Evolutionary conservation across 2,329 filamentous ascomycete genomes (phyloP).

Genomic region (Camillea tinctor): DNA sequence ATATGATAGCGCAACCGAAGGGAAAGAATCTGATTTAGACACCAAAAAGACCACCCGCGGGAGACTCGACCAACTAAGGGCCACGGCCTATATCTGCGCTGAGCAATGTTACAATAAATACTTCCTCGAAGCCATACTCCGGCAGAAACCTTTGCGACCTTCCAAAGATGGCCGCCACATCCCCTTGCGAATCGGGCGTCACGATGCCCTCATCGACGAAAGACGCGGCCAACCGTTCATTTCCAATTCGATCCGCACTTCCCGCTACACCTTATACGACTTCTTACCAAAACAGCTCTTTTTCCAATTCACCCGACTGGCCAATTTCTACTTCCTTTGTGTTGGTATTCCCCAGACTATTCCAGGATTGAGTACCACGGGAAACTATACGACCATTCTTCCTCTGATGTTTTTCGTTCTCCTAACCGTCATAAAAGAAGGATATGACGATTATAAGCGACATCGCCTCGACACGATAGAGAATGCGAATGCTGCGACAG

Average conservation of each 20-base stretch:
- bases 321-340: constrained; percentile 85
- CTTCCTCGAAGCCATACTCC: constrained; percentile 52
- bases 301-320: constrained; percentile 82
- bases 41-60: constrained; percentile 13
- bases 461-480: constrained; percentile 80
- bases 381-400: constrained; percentile 71
- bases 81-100: constrained; percentile 16
- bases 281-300: constrained; percentile 83
- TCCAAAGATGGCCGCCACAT: constrained; percentile 67
- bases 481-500: constrained; percentile 57
- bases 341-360: constrained; percentile 83
- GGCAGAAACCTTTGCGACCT: constrained; percentile 65
- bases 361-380: constrained; percentile 73
- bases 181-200: constrained; percentile 40
- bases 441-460: constrained; percentile 79
- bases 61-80: constrained; percentile 17
- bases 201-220: constrained; percentile 45
- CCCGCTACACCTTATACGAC: constrained; percentile 79
- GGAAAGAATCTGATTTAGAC: constrained; percentile 7
- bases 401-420: constrained; percentile 73
- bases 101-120: constrained; percentile 37
- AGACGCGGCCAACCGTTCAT: constrained; percentile 50
- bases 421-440: constrained; percentile 81
- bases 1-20: constrained; percentile 19
- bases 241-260: constrained; percentile 71